Evolutionary conservation across 202 grass and related monocot genomes (phyloP).

Genomic region (Dendrocalamus latiflorus): DNA sequence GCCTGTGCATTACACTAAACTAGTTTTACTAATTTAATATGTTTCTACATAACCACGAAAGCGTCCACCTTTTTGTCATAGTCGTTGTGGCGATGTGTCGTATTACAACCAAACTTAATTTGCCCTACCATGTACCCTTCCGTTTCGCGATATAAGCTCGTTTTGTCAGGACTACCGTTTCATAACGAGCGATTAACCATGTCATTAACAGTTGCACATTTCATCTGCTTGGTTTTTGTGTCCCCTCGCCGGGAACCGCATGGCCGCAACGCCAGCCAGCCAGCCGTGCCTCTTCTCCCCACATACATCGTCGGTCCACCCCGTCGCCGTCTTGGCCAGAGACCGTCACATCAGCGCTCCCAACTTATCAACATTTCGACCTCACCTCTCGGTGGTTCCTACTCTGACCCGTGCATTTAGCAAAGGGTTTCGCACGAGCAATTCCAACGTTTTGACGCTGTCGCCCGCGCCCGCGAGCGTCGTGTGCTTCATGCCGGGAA

Average conservation of each 20-base stretch:
- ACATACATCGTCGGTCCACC: neutral
- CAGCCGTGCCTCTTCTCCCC: neutral
- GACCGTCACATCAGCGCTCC: neutral
- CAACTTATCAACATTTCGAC: neutral
- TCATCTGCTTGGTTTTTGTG: neutral
- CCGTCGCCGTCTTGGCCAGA: neutral
- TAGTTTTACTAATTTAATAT: no score
- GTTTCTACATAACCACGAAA: neutral
- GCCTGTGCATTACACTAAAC: neutral
- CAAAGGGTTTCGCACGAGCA: no score
- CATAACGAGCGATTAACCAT: neutral
- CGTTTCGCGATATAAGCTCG: no score
- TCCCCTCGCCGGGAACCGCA: neutral
- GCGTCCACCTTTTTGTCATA: neutral
- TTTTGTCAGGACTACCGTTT: neutral
- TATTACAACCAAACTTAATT: no score
- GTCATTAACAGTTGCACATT: neutral
- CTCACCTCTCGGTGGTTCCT: neutral
- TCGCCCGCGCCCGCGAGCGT: neutral
- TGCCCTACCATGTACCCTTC: no score
- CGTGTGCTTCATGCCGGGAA: constrained; percentile 14
- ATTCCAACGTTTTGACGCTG: neutral
- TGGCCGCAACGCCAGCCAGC: no score
- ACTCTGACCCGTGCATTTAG: neutral
- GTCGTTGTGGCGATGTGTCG: no score